Conservation (phyloP, 768 basidiomycete genomes). For the Rickenella mellea region DNA sequence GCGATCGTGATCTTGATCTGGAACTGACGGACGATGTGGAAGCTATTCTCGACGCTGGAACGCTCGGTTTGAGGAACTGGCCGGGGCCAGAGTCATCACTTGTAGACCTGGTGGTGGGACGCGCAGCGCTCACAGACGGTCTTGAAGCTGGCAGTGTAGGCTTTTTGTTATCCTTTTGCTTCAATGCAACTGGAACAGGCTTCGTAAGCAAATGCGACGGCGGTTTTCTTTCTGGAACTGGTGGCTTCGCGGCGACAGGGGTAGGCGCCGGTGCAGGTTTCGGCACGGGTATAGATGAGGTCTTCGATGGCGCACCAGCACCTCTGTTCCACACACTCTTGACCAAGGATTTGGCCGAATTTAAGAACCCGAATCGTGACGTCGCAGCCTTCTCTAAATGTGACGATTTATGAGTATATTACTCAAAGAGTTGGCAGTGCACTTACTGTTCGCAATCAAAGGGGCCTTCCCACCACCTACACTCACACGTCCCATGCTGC, state of each 20-base stretch:
- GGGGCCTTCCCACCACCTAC: constrained; percentile 28
- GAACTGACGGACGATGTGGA: background rate
- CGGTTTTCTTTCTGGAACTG: constrained; percentile 17
- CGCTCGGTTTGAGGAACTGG: background rate
- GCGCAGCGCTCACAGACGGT: too few species aligned
- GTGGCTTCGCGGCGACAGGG: constrained; percentile 6
- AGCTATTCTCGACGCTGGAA: background rate
- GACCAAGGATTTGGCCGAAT: constrained; percentile 60
- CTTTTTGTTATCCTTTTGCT: background rate
- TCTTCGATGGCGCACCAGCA: constrained; percentile 19
- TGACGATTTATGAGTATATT: constrained; percentile 3
- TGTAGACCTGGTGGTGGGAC: too few species aligned
- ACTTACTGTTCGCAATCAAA: constrained; percentile 23
- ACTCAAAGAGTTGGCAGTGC: background rate
- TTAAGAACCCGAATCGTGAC: constrained; percentile 60
- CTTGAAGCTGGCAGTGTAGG: too few species aligned
- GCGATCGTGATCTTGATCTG: background rate
- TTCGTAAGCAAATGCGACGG: constrained; percentile 6
- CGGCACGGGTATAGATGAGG: constrained; percentile 7
- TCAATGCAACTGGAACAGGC: constrained; percentile 1
- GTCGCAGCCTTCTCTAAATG: constrained; percentile 32
- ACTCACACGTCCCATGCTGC: constrained; percentile 45
- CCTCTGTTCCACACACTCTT: constrained; percentile 66
- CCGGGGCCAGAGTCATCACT: too few species aligned
- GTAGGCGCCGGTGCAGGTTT: constrained; percentile 8